These are phyloP conservation scores for Lasiosphaeris hirsuta DNA, from an alignment of 495 filamentous ascomycete genomes.

Conservation along the genomic window DNA sequence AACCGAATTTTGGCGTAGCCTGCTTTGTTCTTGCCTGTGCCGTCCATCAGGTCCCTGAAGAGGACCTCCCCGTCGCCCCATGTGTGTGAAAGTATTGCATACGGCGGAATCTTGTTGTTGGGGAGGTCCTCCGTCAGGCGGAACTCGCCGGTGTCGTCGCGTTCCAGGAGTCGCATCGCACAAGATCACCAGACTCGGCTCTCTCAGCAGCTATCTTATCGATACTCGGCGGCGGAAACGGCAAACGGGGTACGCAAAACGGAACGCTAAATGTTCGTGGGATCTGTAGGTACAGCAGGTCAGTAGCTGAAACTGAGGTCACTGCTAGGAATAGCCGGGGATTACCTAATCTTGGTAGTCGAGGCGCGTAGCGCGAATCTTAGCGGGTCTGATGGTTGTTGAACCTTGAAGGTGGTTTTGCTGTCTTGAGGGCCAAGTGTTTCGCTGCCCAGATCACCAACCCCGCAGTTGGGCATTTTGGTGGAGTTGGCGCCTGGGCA, in stretches of 20 bases:
- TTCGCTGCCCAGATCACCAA: not conserved
- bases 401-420: too few species aligned
- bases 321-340: not conserved
- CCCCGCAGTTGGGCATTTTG: slow-evolving; percentile 10
- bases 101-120: not conserved
- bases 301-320: slow-evolving; percentile 2
- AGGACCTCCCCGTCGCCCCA: too few species aligned
- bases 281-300: not conserved
- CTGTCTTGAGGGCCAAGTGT: too few species aligned
- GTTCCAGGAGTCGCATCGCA: slow-evolving; percentile 7
- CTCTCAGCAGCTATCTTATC: not conserved
- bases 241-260: not conserved
- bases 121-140: not conserved
- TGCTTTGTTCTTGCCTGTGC: too few species aligned
- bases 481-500: slow-evolving; percentile 1
- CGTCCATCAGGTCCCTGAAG: too few species aligned
- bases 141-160: not conserved
- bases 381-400: not conserved
- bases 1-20: too few species aligned
- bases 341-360: not conserved
- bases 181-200: not conserved
- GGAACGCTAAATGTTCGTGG: not conserved
- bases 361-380: slow-evolving; percentile 5
- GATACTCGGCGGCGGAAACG: slow-evolving; percentile 2
- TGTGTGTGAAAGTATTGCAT: too few species aligned